These are phyloP conservation scores for Myriosclerotinia scirpicola DNA, from an alignment of 2,329 filamentous ascomycete genomes.

Conservation along the genomic window DNA sequence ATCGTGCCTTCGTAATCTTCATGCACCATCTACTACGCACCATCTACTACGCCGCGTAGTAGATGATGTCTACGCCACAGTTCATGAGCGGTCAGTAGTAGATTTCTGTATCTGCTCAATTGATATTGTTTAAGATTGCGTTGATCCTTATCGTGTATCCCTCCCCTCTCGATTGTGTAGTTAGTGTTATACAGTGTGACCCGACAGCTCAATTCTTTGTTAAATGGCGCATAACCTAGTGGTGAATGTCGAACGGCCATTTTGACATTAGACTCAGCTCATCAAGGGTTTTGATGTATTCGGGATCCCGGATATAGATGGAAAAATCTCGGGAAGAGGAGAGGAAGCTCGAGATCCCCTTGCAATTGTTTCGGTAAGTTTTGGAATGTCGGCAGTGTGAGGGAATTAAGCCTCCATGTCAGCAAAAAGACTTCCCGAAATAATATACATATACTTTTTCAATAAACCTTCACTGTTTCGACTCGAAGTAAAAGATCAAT, in stretches of 20 bases:
- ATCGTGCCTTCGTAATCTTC: constrained; percentile 1
- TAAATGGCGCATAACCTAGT: constrained; percentile 11
- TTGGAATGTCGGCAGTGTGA: background rate
- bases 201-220: background rate
- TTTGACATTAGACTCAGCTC: background rate
- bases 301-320: background rate
- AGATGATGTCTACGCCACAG: constrained; percentile 1
- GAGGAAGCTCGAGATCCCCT: too few relatives aligned
- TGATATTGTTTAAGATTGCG: background rate
- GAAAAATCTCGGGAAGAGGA: background rate
- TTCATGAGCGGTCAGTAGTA: background rate
- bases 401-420: too few relatives aligned
- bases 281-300: background rate
- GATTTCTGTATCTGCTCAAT: background rate
- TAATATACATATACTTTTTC: too few relatives aligned
- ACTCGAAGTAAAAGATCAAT: too few relatives aligned
- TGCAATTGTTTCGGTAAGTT: background rate
- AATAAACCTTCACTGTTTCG: too few relatives aligned
- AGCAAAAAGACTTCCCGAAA: too few relatives aligned
- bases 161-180: background rate
- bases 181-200: background rate
- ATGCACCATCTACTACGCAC: background rate
- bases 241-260: background rate
- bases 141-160: background rate
- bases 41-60: background rate